Conservation (phyloP, 257 asterid species). For the Penstemon eatonii region DNA sequence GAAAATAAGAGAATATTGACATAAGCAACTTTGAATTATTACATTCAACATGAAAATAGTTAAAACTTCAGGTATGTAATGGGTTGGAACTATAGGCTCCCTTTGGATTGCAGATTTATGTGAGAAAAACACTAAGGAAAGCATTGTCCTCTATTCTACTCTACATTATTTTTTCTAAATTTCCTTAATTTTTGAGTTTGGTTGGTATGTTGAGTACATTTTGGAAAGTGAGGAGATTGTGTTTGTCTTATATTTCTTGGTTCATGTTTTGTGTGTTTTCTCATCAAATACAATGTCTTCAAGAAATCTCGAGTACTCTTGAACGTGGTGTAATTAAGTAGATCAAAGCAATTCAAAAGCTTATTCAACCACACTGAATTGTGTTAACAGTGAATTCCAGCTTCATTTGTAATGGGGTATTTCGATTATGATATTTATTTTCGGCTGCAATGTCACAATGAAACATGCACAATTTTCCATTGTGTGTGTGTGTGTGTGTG, state of each 20-base stretch:
- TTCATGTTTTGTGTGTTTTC: neutral
- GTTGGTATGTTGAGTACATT: neutral
- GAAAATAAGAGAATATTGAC: neutral
- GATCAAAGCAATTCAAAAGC: neutral
- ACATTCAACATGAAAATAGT: neutral
- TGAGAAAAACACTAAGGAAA: neutral
- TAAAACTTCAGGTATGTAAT: neutral
- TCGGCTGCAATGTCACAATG: neutral
- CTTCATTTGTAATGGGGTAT: neutral
- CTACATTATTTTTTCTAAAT: neutral
- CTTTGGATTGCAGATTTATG: neutral
- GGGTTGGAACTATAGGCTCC: neutral
- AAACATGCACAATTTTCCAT: neutral
- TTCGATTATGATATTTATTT: neutral
- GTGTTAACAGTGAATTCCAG: neutral
- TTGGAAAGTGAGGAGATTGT: neutral
- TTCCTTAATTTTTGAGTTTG: neutral
- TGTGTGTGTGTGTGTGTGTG: slow-evolving; percentile 11
- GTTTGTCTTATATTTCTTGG: neutral
- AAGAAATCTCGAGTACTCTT: neutral
- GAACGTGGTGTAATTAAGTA: neutral
- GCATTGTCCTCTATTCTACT: neutral
- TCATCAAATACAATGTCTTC: neutral
- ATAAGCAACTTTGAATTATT: neutral
- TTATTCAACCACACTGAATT: neutral